Evolutionary conservation across 352 stramenopile genomes (phyloP), one percentile per base, ranked within the genome.

Genomic region (Peronospora farinosa): DNA sequence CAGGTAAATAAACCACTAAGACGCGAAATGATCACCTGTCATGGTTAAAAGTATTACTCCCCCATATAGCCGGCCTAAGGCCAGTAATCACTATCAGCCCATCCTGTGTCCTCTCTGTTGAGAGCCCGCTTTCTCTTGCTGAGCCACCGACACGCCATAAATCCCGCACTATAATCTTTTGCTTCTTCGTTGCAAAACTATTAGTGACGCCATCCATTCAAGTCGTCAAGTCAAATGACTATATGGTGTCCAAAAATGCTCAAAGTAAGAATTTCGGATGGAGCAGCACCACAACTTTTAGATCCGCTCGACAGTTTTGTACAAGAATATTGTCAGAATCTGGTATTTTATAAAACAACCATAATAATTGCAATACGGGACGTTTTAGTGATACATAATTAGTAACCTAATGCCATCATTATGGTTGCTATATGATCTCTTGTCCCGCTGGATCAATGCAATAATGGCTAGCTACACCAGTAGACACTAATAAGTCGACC

Each of bases 161-260:
- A 62, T 65, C 45, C 54, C 30, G 47, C 33, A 23, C 41, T 25
- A 55, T 35, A 47, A 28, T 27, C 44, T 43, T 3, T 58, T 36
- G 46, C 17, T 62, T 32, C 28, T 55, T 40, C 3, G 36, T 37
- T 51, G 54, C 7, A 41, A 25, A 54, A 32, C 41, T 30, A 28
- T 25, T 40, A 36, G 51, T 50, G 15, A 47, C 57, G 42, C 32
- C 51, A 56, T 57, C 35, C 31, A 19, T 57, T 41, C 15, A 13
- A 32, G 27, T 43, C 27, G 35, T 47, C 16, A 40, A 35, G 38
- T 32, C 32, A 63, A 62, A 65, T 51, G 60, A 63, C 60, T 69
- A 53, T 59, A 58, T 69, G 45, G 54, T 57, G 54, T 61, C 55
- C 49, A 54, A n/a, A n/a, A n/a, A n/a, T n/a, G n/a, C n/a, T n/a